Percentiles rank a stretch among this genome's conserved stretches.
Conservation (phyloP, 2,329 filamentous ascomycete species). For the Aspergillus chevalieri region DNA sequence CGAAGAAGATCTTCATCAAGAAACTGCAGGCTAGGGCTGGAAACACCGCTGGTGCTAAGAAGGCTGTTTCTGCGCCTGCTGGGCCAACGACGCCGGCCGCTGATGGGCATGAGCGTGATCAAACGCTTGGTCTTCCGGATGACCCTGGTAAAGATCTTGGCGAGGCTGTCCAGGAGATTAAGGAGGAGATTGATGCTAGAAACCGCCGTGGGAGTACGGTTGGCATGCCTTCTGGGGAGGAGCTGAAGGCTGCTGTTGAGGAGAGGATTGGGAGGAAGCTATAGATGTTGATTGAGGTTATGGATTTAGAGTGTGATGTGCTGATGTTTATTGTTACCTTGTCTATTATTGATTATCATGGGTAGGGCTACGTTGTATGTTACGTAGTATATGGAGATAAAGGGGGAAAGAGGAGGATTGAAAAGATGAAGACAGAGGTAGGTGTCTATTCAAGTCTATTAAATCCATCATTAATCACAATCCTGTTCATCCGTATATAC, state of each 20-base stretch:
- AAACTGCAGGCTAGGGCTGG: slow-evolving; percentile 52
- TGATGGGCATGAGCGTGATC: slow-evolving; percentile 56
- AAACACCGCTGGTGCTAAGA: background rate
- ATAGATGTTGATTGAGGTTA: slow-evolving; percentile 4
- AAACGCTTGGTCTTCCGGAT: slow-evolving; percentile 69
- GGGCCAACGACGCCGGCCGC: slow-evolving; percentile 17
- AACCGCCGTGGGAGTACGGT: slow-evolving; percentile 42
- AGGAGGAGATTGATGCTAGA: slow-evolving; percentile 62
- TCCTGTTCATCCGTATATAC: too few relatives aligned
- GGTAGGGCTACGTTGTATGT: too few relatives aligned
- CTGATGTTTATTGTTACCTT: background rate
- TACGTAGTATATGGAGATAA: too few relatives aligned
- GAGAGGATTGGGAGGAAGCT: slow-evolving; percentile 46
- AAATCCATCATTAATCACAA: too few relatives aligned
- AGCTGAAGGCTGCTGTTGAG: slow-evolving; percentile 49
- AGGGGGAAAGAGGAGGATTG: background rate
- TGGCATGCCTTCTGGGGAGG: slow-evolving; percentile 42
- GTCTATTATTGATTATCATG: background rate
- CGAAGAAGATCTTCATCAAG: slow-evolving; percentile 56
- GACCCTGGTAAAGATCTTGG: slow-evolving; percentile 71
- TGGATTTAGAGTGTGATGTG: background rate
- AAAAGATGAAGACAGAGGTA: background rate
- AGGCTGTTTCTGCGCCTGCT: background rate
- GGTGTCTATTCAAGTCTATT: too few relatives aligned
- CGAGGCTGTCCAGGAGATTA: slow-evolving; percentile 70